A percentile compares a stretch with the other conserved stretches of the same genome.
phyloP scores from a whole-genome alignment of 345 rosid species.

The Acer campestre region DNA sequence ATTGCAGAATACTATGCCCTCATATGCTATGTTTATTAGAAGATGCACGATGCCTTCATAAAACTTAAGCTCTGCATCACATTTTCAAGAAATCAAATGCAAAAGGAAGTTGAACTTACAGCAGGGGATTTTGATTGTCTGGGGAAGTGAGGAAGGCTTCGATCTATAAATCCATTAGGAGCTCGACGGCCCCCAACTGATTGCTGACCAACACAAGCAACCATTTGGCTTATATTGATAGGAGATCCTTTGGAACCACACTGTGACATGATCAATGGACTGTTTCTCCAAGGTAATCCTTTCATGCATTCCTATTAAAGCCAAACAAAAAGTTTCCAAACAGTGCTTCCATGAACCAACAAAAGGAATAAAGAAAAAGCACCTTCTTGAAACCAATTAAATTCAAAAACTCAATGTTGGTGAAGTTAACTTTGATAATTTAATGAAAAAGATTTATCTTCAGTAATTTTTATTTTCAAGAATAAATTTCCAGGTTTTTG shows the following conservation, averaged over 20 bases:
- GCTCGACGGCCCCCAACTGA: conserved; percentile 95
- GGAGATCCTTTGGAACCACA: conserved; percentile 98
- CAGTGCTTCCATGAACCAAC: conserved; percentile 17
- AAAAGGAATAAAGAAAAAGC: not conserved
- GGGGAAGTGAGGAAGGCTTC: conserved; percentile 96
- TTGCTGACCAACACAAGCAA: conserved; percentile 98
- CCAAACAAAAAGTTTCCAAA: not conserved
- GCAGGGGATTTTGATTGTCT: conserved; percentile 74
- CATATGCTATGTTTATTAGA: not conserved
- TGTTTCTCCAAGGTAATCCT: conserved; percentile 91
- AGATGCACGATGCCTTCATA: not conserved
- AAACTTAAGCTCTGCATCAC: not conserved
- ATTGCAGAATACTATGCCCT: not conserved
- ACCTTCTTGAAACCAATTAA: not conserved
- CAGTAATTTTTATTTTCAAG: not conserved
- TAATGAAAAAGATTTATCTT: not conserved
- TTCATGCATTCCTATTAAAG: conserved; percentile 67
- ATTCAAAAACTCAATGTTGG: not conserved
- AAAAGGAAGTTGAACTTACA: conserved; percentile 45
- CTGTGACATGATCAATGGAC: conserved; percentile 96
- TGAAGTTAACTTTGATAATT: not conserved
- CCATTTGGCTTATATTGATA: conserved; percentile 97
- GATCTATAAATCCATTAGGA: conserved; percentile 96
- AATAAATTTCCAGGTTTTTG: conserved; percentile 1
- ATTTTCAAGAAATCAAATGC: not conserved